A percentile compares a stretch with the other conserved stretches of the same genome.
Conservation (phyloP, 2,329 filamentous ascomycete genomes). For the Endocalyx cinctus region DNA sequence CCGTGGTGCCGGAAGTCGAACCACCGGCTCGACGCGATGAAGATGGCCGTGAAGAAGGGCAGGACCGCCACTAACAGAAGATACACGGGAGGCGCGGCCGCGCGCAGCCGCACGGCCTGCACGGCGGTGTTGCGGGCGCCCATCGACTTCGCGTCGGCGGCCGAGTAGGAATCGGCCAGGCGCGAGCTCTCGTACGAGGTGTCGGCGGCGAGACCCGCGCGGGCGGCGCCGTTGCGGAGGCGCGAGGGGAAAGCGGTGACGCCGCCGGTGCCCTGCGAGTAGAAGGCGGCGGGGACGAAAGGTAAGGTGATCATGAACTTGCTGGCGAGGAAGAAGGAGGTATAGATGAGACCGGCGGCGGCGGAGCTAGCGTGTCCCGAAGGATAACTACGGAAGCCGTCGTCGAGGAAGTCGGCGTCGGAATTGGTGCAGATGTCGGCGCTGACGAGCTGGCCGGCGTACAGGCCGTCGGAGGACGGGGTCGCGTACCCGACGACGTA, state of each 20-base stretch:
- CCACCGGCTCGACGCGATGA: constrained; percentile 81
- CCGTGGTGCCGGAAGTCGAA: constrained; percentile 85
- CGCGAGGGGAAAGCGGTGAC: constrained; percentile 75
- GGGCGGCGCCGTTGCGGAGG: constrained; percentile 38
- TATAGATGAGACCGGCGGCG: constrained; percentile 76
- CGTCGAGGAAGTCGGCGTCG: constrained; percentile 58
- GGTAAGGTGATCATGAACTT: constrained; percentile 74
- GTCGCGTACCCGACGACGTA: constrained; percentile 52
- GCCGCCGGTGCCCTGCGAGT: constrained; percentile 36
- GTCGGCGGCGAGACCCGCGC: constrained; percentile 13
- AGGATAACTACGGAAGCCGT: constrained; percentile 82
- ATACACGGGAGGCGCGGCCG: constrained; percentile 78
- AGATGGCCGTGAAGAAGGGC: constrained; percentile 71
- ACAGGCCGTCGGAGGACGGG: constrained; percentile 15
- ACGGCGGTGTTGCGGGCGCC: constrained; percentile 35
- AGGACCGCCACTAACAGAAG: constrained; percentile 65
- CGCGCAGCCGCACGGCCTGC: constrained; percentile 60
- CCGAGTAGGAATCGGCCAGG: constrained; percentile 22
- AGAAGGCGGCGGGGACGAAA: constrained; percentile 52
- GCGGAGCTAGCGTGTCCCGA: constrained; percentile 72
- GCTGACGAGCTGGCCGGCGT: constrained; percentile 65
- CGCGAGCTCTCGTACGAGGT: constrained; percentile 31
- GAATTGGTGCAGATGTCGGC: constrained; percentile 69
- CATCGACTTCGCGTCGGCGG: constrained; percentile 26
- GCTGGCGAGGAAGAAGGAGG: constrained; percentile 80